Percentiles rank a stretch among this genome's conserved stretches.
Evolutionary conservation across 805 yeast genomes (phyloP).

Genomic region (Yamadazyma kitorensis): DNA sequence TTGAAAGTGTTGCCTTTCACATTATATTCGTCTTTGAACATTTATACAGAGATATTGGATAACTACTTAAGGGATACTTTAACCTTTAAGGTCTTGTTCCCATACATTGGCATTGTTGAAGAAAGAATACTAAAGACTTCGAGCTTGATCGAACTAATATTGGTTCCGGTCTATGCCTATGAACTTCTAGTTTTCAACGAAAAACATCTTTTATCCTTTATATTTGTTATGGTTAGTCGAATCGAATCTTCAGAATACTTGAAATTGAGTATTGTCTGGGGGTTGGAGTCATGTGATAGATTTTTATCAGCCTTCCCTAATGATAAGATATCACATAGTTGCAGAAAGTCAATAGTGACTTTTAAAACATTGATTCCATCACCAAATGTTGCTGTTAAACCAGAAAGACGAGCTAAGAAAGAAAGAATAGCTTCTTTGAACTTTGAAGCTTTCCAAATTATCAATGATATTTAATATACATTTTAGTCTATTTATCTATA

Average conservation of each 20-base stretch:
- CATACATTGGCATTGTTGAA: constrained; percentile 18
- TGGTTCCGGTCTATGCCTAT: constrained; percentile 5
- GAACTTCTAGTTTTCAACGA: not conserved
- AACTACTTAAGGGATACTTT: constrained; percentile 17
- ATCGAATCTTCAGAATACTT: constrained; percentile 11
- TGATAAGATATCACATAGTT: too few species aligned
- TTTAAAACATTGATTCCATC: too few species aligned
- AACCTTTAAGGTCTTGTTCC: constrained; percentile 12
- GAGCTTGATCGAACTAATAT: not conserved
- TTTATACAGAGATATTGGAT: constrained; percentile 16
- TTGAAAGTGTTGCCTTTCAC: constrained; percentile 25
- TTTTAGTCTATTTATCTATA: constrained; percentile 1
- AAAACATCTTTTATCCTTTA: constrained; percentile 2
- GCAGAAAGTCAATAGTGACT: too few species aligned
- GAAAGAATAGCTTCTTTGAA: constrained; percentile 22
- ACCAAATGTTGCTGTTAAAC: too few species aligned
- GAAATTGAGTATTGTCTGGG: too few species aligned
- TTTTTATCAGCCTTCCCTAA: too few species aligned
- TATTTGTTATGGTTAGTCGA: constrained; percentile 6
- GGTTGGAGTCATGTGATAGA: too few species aligned
- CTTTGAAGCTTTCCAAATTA: constrained; percentile 21
- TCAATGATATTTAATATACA: constrained; percentile 16
- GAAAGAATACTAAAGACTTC: constrained; percentile 3
- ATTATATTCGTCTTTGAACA: constrained; percentile 28
- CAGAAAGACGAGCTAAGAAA: not conserved